These are phyloP conservation scores for Aureobasidium vineae DNA, from an alignment of 2,329 filamentous ascomycete genomes.

Conservation along the genomic window DNA sequence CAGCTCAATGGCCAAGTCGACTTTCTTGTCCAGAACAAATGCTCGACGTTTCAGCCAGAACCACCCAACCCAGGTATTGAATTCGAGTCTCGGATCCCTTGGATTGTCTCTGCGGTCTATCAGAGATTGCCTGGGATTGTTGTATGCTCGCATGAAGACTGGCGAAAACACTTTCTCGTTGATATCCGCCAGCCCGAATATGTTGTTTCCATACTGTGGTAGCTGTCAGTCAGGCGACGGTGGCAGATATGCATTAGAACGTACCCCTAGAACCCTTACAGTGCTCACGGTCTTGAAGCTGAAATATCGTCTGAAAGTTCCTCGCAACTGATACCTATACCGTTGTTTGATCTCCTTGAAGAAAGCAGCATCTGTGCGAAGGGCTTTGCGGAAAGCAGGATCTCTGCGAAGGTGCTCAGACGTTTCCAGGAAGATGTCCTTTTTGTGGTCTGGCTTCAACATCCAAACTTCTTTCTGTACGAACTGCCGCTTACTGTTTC, in stretches of 20 bases:
- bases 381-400: neutral
- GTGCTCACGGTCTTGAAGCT: conserved; percentile 20
- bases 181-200: neutral
- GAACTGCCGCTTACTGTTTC: conserved; percentile 13
- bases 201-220: neutral
- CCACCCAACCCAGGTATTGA: neutral
- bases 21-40: neutral
- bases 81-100: neutral
- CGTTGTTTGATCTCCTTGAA: neutral
- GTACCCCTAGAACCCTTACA: conserved; percentile 2
- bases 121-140: neutral
- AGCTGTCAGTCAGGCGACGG: neutral
- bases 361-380: conserved; percentile 4
- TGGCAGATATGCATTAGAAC: neutral
- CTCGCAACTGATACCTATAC: conserved; percentile 4
- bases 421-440: neutral
- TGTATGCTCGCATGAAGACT: conserved; percentile 17
- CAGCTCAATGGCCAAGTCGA: conserved; percentile 7
- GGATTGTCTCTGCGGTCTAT: neutral
- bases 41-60: neutral
- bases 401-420: neutral
- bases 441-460: neutral
- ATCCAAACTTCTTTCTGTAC: conserved; percentile 1
- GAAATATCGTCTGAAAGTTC: neutral
- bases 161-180: conserved; percentile 13